Evolutionary conservation across 495 filamentous ascomycete genomes (phyloP).

Genomic region (Aspergillus biplanus): DNA sequence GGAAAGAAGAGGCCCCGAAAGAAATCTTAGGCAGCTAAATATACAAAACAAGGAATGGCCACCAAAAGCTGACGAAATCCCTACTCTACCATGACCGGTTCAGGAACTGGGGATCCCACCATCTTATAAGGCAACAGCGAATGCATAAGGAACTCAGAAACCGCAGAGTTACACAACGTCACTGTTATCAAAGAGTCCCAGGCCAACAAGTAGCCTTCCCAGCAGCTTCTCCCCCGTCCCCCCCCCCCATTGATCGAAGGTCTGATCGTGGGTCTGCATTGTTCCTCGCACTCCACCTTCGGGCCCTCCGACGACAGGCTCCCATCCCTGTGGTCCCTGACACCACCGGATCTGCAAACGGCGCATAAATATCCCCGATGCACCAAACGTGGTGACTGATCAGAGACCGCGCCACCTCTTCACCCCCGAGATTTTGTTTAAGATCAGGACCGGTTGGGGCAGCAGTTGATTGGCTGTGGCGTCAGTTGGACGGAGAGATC

Average conservation of each 20-base stretch:
- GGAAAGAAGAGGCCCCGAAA: background rate
- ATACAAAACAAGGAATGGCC: too few species aligned
- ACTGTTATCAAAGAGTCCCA: background rate
- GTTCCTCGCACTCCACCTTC: background rate
- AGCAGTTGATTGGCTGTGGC: too few species aligned
- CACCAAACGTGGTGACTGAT: background rate
- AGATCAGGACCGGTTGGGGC: too few species aligned
- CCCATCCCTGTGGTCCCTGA: too few species aligned
- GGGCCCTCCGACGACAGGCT: background rate
- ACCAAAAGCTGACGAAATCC: background rate
- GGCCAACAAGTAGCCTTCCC: slow-evolving; percentile 2
- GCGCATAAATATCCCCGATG: background rate
- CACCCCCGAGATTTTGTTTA: too few species aligned
- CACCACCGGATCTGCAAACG: background rate
- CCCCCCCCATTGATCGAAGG: background rate
- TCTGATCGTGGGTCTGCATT: background rate
- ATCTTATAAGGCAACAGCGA: background rate
- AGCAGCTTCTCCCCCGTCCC: background rate
- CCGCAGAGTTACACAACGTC: slow-evolving; percentile 15
- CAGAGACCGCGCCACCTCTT: too few species aligned
- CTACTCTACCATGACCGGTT: background rate
- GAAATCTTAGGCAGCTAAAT: too few species aligned
- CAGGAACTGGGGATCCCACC: background rate
- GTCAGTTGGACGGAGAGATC: too few species aligned
- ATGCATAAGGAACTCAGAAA: background rate